phyloP scores from a whole-genome alignment of 352 stramenopile species.

The Stephanocyclus meneghinianus region DNA sequence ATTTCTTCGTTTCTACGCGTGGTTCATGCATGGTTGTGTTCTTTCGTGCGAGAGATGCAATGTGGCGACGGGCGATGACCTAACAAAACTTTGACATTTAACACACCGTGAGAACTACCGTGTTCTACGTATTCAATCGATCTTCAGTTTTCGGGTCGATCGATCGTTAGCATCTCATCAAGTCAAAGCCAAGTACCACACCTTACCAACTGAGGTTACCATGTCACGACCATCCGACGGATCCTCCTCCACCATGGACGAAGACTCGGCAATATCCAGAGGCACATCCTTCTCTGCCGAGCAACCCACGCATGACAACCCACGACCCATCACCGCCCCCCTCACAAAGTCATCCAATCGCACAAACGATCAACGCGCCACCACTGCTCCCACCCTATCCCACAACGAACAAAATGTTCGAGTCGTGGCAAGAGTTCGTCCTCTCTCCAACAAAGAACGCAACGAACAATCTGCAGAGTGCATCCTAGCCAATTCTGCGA shows the following conservation, averaged over 20 bases:
- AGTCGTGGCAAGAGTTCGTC: slow-evolving; percentile 69
- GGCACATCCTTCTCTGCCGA: not conserved
- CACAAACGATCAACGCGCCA: not conserved
- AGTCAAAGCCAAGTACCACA: no score
- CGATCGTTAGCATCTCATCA: no score
- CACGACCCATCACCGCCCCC: slow-evolving; percentile 7
- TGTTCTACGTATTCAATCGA: no score
- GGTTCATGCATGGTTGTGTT: no score
- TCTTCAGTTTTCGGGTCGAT: no score
- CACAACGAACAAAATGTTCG: slow-evolving; percentile 52
- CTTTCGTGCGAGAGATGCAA: no score
- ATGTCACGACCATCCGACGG: slow-evolving; percentile 2
- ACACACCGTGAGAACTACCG: no score
- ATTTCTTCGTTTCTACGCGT: no score
- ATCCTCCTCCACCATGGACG: slow-evolving; percentile 4
- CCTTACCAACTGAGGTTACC: not conserved
- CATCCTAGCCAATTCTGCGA: not conserved
- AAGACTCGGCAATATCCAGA: not conserved
- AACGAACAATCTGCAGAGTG: slow-evolving; percentile 39
- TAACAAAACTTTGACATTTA: no score
- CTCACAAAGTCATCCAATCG: not conserved
- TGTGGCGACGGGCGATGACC: no score
- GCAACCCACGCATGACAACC: not conserved
- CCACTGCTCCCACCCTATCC: slow-evolving; percentile 6
- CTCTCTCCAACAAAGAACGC: slow-evolving; percentile 54